Evolutionary conservation across 1,139 yeast species (phyloP).

Genomic region (Lodderomyces elongisporus): DNA sequence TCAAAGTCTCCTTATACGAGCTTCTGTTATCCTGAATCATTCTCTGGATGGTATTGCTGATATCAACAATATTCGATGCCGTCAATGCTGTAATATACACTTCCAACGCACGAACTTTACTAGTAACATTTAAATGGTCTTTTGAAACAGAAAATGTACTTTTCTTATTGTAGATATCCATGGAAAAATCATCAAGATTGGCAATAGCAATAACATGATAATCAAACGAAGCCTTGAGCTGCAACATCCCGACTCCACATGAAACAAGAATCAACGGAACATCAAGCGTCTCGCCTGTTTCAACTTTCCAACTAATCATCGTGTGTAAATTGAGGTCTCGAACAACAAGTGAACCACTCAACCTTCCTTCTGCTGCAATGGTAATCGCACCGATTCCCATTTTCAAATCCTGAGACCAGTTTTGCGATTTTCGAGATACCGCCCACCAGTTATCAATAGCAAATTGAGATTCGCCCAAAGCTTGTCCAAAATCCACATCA

Average conservation of each 20-base stretch:
- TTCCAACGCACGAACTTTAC: conserved; percentile 52
- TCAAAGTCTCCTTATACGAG: conserved; percentile 69
- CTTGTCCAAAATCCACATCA: conserved; percentile 74
- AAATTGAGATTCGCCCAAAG: conserved; percentile 64
- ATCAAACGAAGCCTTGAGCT: conserved; percentile 67
- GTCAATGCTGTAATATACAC: conserved; percentile 76
- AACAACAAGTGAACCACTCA: conserved; percentile 63
- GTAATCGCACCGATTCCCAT: conserved; percentile 53
- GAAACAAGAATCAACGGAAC: conserved; percentile 69
- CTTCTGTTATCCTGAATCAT: conserved; percentile 68
- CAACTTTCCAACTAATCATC: conserved; percentile 64
- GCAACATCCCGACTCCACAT: conserved; percentile 51
- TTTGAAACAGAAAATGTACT: conserved; percentile 41
- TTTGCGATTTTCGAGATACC: conserved; percentile 59
- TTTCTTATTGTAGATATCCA: conserved; percentile 67
- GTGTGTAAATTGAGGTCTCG: conserved; percentile 53
- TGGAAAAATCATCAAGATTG: conserved; percentile 42
- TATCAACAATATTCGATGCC: conserved; percentile 76
- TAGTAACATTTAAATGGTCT: conserved; percentile 59
- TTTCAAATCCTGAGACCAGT: conserved; percentile 69
- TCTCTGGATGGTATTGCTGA: conserved; percentile 64
- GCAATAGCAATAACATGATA: conserved; percentile 77
- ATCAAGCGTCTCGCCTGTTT: conserved; percentile 36
- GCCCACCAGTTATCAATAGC: conserved; percentile 61
- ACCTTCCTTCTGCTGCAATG: conserved; percentile 64